These are phyloP conservation scores for Poteriospumella lacustris DNA, from an alignment of 108 stramenopile genomes.

Conservation along the genomic window DNA sequence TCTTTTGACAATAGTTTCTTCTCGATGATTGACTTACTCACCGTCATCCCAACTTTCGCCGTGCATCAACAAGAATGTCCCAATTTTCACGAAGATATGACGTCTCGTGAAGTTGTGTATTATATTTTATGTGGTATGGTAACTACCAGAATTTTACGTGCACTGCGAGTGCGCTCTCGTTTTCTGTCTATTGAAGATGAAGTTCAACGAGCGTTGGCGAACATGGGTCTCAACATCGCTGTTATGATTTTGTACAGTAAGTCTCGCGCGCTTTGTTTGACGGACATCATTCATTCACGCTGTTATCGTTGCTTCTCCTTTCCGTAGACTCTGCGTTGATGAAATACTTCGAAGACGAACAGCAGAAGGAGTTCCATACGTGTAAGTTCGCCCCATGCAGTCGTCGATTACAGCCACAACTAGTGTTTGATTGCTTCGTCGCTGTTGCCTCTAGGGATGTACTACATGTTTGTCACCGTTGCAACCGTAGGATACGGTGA, in stretches of 20 bases:
- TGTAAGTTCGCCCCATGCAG: not conserved
- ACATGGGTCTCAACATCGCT: not conserved
- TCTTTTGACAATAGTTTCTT: conserved; percentile 12
- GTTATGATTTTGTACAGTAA: conserved; percentile 15
- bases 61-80: not conserved
- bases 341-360: not conserved
- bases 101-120: not conserved
- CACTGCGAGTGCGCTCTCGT: not conserved
- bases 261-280: not conserved
- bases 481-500: conserved; percentile 17
- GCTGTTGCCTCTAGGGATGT: not conserved
- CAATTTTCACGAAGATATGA: not conserved
- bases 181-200: conserved; percentile 17
- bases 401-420: not conserved
- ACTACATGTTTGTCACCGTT: conserved; percentile 19
- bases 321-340: not conserved
- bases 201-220: not conserved
- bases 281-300: not conserved
- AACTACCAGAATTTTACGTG: not conserved
- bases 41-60: not conserved
- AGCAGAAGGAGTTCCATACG: not conserved
- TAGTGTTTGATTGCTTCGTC: not conserved
- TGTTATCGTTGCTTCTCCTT: not conserved
- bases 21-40: conserved; percentile 4
- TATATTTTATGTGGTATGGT: not conserved